Conservation (phyloP, 202 grass and related monocot genomes). For the Zoysia matrella region DNA sequence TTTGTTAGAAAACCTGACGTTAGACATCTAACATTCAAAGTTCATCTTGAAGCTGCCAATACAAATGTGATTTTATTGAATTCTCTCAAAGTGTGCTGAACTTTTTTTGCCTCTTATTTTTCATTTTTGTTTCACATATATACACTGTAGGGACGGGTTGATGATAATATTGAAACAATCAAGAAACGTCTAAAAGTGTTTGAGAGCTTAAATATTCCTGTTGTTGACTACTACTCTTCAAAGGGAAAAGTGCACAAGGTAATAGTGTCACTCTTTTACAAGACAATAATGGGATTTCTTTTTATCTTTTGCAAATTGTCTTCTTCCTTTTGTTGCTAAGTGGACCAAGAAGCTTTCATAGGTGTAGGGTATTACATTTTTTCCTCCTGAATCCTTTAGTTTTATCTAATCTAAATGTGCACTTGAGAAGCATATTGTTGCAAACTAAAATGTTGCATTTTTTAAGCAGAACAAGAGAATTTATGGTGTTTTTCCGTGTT, state of each 20-base stretch:
- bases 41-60: neutral
- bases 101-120: neutral
- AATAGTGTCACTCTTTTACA: constrained; percentile 15
- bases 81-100: neutral
- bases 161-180: constrained; percentile 95
- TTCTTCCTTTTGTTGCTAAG: constrained; percentile 10
- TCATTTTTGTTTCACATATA: constrained; percentile 26
- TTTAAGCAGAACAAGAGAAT: neutral
- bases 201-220: constrained; percentile 87
- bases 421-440: constrained; percentile 19
- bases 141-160: constrained; percentile 75
- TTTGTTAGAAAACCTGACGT: too few species aligned
- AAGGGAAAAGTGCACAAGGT: constrained; percentile 91
- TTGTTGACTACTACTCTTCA: constrained; percentile 83
- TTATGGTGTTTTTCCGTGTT: neutral
- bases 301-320: constrained; percentile 10
- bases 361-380: neutral
- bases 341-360: neutral
- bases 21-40: too few species aligned
- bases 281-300: neutral
- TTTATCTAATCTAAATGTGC: neutral
- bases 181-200: constrained; percentile 91
- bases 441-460: constrained; percentile 10
- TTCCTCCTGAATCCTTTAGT: neutral
- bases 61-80: neutral